Percentiles rank a stretch among this genome's conserved stretches.
phyloP scores from a whole-genome alignment of 805 yeast genomes.

The Barnettozyma salicaria region DNA sequence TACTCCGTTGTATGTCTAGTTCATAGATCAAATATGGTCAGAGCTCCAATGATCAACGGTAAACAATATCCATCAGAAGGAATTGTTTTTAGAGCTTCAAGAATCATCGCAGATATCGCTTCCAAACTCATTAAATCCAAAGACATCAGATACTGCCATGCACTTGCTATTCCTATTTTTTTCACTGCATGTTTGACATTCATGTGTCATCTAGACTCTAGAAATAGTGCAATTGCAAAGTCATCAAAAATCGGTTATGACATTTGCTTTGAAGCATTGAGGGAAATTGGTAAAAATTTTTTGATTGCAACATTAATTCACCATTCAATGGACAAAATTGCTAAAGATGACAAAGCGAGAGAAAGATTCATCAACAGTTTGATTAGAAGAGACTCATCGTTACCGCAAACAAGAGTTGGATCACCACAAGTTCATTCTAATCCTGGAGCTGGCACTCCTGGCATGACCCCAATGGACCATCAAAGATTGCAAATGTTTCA shows the following conservation, averaged over 20 bases:
- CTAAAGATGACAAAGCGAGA: slow-evolving; percentile 29
- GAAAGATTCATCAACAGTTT: slow-evolving; percentile 17
- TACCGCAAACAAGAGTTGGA: slow-evolving; percentile 15
- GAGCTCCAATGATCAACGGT: slow-evolving; percentile 28
- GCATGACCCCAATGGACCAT: neutral
- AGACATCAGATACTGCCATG: slow-evolving; percentile 48
- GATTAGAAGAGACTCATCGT: slow-evolving; percentile 14
- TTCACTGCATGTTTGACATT: slow-evolving; percentile 66
- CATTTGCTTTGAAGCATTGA: slow-evolving; percentile 30
- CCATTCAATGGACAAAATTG: slow-evolving; percentile 40
- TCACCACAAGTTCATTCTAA: slow-evolving; percentile 4
- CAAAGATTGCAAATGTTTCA: neutral
- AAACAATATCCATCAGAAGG: slow-evolving; percentile 37
- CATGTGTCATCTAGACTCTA: slow-evolving; percentile 55
- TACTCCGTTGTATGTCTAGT: slow-evolving; percentile 66
- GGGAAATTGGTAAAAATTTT: slow-evolving; percentile 43
- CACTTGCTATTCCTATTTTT: slow-evolving; percentile 50
- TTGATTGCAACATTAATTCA: slow-evolving; percentile 47
- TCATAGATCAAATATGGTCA: slow-evolving; percentile 61
- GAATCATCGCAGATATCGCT: slow-evolving; percentile 61
- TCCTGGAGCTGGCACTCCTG: neutral
- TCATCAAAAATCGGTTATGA: slow-evolving; percentile 32
- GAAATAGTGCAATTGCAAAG: slow-evolving; percentile 29
- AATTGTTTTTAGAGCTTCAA: slow-evolving; percentile 75
- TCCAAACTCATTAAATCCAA: slow-evolving; percentile 46